Base-by-base conservation (phyloP, 352 stramenopile genomes). In the Phytophthora chlamydospora region DNA sequence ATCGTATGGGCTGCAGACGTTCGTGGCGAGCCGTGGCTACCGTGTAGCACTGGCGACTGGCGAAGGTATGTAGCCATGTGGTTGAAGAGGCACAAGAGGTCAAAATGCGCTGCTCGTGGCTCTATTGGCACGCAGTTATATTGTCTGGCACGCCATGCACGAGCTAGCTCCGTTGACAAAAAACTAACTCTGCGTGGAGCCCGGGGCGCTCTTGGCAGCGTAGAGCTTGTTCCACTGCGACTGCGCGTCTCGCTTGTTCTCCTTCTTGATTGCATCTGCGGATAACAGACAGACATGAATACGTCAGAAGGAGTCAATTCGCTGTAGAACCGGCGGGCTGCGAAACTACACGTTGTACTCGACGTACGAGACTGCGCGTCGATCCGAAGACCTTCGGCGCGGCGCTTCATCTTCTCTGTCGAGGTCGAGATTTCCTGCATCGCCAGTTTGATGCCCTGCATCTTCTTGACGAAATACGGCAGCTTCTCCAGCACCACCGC, bases 211-310 rank as follows among this genome's bases (percentile, higher is more conserved):
- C 66, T 86, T 90, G 17, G 83, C 81, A 16, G 80, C 83, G 47
- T 87, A 86, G 14, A 93, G 55, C 34, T 91, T 91, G 65, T 90
- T 93, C 83, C 83, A 93, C 44, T 93, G 83, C 21, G 66, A 77
- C 48, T 79, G 72, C 12, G 77, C 79, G 62, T 90, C 83, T 45
- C 80, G 77, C 57, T 90, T 88, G 67, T 84, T 89, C 42, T 90
- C 83, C 56, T 91, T 93, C 54, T 90, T 91, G 63, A 93, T 85
- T 5, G 83, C 83, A 64, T 93, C 83, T 93, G 40, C 13, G 61
- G 3, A 29, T 14, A 19, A 41, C 10, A 53, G 10, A 38, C 27
- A 51, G 21, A 16, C 9, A 21, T 34, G 3, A 45, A 3, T 29
- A 29, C 24, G 27, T 62, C n/a, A 66, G 10, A 39, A 42, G 17